Percentiles rank a stretch among this genome's conserved stretches.
Conservation (phyloP, 257 asterid species). For the Eustoma russellianum region DNA sequence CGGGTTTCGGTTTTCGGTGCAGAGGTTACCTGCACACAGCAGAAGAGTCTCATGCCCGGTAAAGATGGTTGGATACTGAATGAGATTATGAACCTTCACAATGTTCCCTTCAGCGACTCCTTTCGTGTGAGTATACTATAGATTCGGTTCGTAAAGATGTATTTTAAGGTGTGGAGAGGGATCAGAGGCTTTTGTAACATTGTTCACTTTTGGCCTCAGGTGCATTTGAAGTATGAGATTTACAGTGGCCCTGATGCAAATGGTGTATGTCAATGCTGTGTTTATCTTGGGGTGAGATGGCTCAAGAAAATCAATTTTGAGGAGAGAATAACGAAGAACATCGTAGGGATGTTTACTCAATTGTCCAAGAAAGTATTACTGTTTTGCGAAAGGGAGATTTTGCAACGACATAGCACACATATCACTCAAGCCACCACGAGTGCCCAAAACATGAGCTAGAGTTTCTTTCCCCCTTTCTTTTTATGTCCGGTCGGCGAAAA, state of each 20-base stretch:
- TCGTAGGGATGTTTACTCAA: conserved; percentile 39
- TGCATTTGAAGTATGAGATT: conserved; percentile 47
- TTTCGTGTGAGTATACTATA: conserved; percentile 45
- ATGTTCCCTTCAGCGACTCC: conserved; percentile 59
- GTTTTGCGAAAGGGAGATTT: conserved; percentile 44
- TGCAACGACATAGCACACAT: too few species aligned
- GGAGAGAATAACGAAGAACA: conserved; percentile 53
- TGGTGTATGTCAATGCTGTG: conserved; percentile 49
- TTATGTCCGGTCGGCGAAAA: too few species aligned
- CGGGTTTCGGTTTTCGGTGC: conserved; percentile 69
- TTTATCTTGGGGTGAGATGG: conserved; percentile 67
- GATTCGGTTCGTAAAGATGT: too few species aligned
- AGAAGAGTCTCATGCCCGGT: conserved; percentile 30
- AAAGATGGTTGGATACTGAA: conserved; percentile 50
- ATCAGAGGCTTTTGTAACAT: too few species aligned
- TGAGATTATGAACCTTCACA: conserved; percentile 62
- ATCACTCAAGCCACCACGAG: too few species aligned
- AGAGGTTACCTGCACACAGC: conserved; percentile 71
- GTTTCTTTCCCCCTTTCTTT: too few species aligned
- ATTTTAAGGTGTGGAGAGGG: too few species aligned
- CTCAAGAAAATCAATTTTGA: conserved; percentile 51
- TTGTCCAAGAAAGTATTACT: conserved; percentile 49
- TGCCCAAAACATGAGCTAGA: too few species aligned
- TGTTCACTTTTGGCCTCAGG: conserved; percentile 29
- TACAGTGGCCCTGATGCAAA: conserved; percentile 32